Conservation (phyloP, 805 yeast species). For the Sungouiozyma intestinalis region DNA sequence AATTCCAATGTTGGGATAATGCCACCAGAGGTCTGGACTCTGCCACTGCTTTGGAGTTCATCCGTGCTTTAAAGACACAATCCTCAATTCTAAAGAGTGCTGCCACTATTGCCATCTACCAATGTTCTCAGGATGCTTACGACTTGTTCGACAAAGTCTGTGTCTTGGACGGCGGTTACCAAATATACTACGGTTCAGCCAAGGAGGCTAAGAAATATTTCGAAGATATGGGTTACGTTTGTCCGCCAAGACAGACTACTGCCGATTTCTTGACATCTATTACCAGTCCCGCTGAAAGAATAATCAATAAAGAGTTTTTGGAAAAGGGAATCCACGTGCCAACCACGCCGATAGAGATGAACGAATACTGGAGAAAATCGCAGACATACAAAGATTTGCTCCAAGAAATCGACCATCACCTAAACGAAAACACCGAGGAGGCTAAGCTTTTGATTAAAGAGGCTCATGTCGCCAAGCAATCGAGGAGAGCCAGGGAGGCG, state of each 20-base stretch:
- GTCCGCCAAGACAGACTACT: constrained; percentile 60
- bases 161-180: constrained; percentile 49
- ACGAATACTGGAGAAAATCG: constrained; percentile 45
- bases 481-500: constrained; percentile 35
- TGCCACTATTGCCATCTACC: constrained; percentile 60
- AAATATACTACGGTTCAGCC: constrained; percentile 54
- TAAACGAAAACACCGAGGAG: constrained; percentile 15
- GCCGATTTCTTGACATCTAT: constrained; percentile 64
- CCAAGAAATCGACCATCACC: constrained; percentile 38
- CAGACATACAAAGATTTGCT: constrained; percentile 33
- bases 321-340: constrained; percentile 47
- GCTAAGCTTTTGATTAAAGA: constrained; percentile 18
- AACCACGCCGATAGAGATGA: constrained; percentile 51
- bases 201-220: constrained; percentile 46
- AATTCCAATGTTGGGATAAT: constrained; percentile 66
- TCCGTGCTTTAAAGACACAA: constrained; percentile 54
- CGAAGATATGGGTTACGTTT: constrained; percentile 53
- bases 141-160: constrained; percentile 53
- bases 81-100: constrained; percentile 44
- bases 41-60: constrained; percentile 71
- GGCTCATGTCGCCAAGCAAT: constrained; percentile 44
- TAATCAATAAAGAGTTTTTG: constrained; percentile 24
- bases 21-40: constrained; percentile 82
- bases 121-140: constrained; percentile 59
- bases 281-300: constrained; percentile 56